Base-by-base conservation (phyloP, 345 rosid species). In the Toxicodendron radicans region DNA sequence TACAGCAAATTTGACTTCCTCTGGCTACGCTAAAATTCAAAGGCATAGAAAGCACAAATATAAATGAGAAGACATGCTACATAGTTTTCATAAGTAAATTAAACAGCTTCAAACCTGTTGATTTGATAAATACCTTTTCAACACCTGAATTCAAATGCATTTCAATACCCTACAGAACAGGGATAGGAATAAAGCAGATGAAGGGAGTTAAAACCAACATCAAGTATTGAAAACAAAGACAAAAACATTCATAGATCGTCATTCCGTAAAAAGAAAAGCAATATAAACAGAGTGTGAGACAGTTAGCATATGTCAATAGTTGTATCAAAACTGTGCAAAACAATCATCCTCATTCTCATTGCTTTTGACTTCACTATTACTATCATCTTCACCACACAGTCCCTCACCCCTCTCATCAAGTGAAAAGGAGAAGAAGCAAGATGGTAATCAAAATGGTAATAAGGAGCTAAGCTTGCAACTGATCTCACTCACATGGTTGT, bases 1-100 rank as follows among this genome's bases (percentile, higher is more conserved):
- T 75, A 95, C 97, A 56, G 97, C 81, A 85, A 95, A 91, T 82
- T 84, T 95, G 18, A 95, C 99, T 82, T 95, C 99, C 82, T 87
- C 97, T 79, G 89, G 85, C 99, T 95, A 89, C 89, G 62, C 88
- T 82, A 92, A 83, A 85, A 81, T 48, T 80, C 81, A 91, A 78
- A 75, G 87, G 92, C 83, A 87, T 67, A 72, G 68, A 73, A 76
- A 87, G 85, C 91, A 75, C 23, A 46, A 53, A 77, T 51, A 67
- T 75, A 66, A 75, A 79, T 67, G 64, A 43, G 58, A 80, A 73
- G 68, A 24, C 48, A 33, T 66, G 41, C 38, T 13, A 46, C 35
- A 23, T 9, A 17, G n/a, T 46, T 57, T 6, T 73, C 32, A 57
- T 8, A 45, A 45, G 72, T 45, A 43, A n/a, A 78, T 35, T 51